Evolutionary conservation across 345 rosid genomes (phyloP), one percentile per base, ranked within the genome.

Genomic region (Combretum micranthum): DNA sequence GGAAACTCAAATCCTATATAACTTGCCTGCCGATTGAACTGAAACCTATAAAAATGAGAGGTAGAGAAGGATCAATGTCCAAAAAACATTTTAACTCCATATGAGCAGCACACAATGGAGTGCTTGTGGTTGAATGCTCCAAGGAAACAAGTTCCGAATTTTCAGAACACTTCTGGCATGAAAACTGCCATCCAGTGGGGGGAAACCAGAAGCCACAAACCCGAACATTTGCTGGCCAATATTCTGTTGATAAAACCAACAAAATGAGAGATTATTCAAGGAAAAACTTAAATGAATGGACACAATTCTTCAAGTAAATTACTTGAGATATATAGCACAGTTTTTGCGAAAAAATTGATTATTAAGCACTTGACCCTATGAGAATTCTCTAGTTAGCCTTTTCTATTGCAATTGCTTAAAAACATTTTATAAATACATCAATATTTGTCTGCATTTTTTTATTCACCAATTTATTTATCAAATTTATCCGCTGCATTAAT

Each of bases 141-240:
- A 66, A 39, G 62, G 66, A 63, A 61, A 18, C 48, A 64, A 50
- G 53, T 45, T 62, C 69, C 17, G 77, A 71, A 66, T 51, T 57
- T 68, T 80, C 78, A 68, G 70, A 75, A 71, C 96, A 83, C 23
- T 76, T 70, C 64, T 70, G 74, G 69, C 96, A 91, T 53, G 98
- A 82, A 69, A 77, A 87, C 71, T 91, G 94, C 95, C 96, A 91
- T 60, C 77, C 77, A 57, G 44, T 63, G 20, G 96, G 98, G 51
- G 83, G 78, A 75, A 82, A 87, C 96, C 96, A 90, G 76, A 87
- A 90, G 49, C 97, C 97, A 77, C 91, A 75, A 46, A 82, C 80
- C 39, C 68, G 78, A 61, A 74, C 76, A 71, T 76, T 79, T 62
- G 82, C 57, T 1, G 92, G 96, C 98, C 95, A 87, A 63, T 91